Evolutionary conservation across 805 yeast species (phyloP).

Genomic region (Myxozyma kluyveri): DNA sequence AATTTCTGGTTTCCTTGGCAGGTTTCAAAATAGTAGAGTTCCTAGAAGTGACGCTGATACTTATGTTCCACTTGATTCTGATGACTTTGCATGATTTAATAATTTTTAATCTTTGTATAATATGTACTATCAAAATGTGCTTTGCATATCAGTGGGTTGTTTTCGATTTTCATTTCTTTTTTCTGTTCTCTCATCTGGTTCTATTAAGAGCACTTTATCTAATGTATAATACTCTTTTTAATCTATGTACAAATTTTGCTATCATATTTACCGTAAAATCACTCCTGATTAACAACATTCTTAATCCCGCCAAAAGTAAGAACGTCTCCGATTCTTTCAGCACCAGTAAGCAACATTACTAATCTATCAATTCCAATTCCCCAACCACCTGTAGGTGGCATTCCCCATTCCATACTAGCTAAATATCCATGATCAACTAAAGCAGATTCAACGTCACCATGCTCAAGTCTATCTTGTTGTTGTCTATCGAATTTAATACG

Average conservation of each 20-base stretch:
- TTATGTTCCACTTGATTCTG: background rate
- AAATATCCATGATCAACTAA: slow-evolving; percentile 72
- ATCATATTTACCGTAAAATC: background rate
- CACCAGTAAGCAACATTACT: slow-evolving; percentile 69
- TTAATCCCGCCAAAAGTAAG: slow-evolving; percentile 69
- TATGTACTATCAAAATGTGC: no score
- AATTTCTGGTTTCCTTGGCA: no score
- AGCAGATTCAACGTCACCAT: slow-evolving; percentile 59
- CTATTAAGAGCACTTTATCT: background rate
- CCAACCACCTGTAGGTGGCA: slow-evolving; percentile 99
- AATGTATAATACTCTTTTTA: background rate
- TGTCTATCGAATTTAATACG: slow-evolving; percentile 60
- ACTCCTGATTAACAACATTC: slow-evolving; percentile 63
- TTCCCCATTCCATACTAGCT: slow-evolving; percentile 80
- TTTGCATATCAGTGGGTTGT: no score
- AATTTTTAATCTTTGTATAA: no score
- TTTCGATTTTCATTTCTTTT: background rate
- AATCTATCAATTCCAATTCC: slow-evolving; percentile 92
- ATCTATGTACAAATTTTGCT: background rate
- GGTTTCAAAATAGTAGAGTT: no score
- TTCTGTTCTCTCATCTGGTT: background rate
- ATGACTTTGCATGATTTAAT: background rate
- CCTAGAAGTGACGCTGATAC: slow-evolving; percentile 5
- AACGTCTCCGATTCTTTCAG: slow-evolving; percentile 69
- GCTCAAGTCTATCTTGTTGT: slow-evolving; percentile 46